Conservation (phyloP, 179 eudicot species). For the Beta macrorhiza region DNA sequence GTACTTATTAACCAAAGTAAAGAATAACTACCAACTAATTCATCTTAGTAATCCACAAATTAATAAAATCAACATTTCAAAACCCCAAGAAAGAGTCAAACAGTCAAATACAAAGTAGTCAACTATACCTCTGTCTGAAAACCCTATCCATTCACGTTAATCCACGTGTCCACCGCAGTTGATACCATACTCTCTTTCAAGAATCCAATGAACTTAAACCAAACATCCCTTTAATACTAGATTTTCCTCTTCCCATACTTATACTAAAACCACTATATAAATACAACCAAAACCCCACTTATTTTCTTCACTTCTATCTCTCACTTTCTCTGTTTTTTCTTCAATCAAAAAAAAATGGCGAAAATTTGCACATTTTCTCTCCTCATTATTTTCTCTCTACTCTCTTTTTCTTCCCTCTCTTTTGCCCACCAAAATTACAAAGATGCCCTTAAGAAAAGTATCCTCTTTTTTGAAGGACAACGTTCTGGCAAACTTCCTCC, state of each 20-base stretch:
- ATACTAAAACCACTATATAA: slow-evolving; percentile 8
- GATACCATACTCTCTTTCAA: slow-evolving; percentile 7
- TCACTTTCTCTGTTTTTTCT: slow-evolving; percentile 13
- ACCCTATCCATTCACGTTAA: slow-evolving; percentile 18
- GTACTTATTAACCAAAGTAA: neutral
- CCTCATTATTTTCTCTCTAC: slow-evolving; percentile 30
- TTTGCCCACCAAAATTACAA: slow-evolving; percentile 47
- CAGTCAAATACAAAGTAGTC: slow-evolving; percentile 4
- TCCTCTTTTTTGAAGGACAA: slow-evolving; percentile 95
- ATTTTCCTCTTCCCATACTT: neutral
- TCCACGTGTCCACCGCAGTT: slow-evolving; percentile 18
- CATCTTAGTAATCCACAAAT: neutral
- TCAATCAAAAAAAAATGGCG: slow-evolving; percentile 46
- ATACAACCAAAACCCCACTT: neutral
- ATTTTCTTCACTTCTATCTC: neutral
- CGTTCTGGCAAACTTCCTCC: slow-evolving; percentile 87
- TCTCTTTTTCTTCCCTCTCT: neutral
- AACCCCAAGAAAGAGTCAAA: slow-evolving; percentile 7
- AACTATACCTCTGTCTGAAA: neutral
- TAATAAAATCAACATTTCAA: neutral
- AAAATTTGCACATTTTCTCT: slow-evolving; percentile 27
- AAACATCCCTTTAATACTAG: neutral
- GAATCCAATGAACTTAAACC: slow-evolving; percentile 12
- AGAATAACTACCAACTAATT: neutral
- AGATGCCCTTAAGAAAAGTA: slow-evolving; percentile 77